phyloP scores from a whole-genome alignment of 345 rosid species.

The Rhodamnia argentea region DNA sequence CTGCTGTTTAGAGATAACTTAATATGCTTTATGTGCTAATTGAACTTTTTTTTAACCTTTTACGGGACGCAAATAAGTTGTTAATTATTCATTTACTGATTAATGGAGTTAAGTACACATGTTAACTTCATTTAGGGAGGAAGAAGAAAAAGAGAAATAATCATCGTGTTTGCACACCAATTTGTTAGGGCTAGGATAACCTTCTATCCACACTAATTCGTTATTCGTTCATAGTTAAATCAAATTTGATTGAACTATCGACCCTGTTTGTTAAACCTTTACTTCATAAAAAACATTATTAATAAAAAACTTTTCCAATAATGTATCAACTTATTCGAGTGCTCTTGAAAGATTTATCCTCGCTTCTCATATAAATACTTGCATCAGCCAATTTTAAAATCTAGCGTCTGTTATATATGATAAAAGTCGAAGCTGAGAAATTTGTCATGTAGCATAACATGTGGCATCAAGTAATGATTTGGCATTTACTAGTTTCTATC shows the following conservation, averaged over 20 bases:
- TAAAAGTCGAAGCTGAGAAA: no score
- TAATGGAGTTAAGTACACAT: neutral
- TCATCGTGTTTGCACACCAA: neutral
- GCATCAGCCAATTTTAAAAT: neutral
- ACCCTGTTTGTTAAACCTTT: neutral
- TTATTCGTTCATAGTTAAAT: neutral
- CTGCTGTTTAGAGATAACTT: neutral
- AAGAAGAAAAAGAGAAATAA: neutral
- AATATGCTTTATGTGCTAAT: neutral
- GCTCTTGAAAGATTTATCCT: neutral
- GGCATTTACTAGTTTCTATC: neutral
- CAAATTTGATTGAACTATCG: neutral
- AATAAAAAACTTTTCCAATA: neutral
- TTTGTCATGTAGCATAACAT: neutral
- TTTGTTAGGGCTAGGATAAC: neutral
- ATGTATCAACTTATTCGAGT: neutral
- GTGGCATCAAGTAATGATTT: no score
- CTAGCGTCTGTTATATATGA: neutral
- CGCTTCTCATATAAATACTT: neutral
- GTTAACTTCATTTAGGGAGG: neutral
- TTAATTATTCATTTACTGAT: neutral
- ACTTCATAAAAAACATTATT: neutral
- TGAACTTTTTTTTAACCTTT: neutral
- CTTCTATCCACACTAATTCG: neutral
- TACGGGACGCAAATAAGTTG: neutral